Conservation (phyloP, 768 basidiomycete species). For the Sporobolomyces phaffii region DNA sequence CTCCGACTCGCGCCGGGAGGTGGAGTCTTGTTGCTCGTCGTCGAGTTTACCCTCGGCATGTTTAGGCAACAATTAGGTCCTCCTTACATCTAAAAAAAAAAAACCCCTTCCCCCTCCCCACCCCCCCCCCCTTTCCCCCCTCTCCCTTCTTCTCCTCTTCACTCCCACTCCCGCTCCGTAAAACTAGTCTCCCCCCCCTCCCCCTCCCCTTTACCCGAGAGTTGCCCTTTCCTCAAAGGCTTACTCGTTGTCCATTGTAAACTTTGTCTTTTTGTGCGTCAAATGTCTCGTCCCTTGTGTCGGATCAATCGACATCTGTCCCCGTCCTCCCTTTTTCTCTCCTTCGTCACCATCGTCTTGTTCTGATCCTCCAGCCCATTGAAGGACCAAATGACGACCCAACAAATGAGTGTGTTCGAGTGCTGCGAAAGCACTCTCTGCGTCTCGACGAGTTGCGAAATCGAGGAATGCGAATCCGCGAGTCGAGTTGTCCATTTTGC, state of each 20-base stretch:
- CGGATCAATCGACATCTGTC: neutral
- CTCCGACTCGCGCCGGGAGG: conserved; percentile 91
- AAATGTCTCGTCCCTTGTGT: neutral
- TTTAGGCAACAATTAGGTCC: conserved; percentile 66
- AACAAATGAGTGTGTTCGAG: conserved; percentile 91
- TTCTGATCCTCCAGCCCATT: conserved; percentile 86
- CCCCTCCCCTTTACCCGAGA: no score
- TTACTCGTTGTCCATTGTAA: conserved; percentile 7
- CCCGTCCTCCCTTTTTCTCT: conserved; percentile 32
- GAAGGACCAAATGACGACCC: conserved; percentile 85
- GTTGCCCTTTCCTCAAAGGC: no score
- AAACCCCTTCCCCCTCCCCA: no score
- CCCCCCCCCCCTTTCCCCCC: no score
- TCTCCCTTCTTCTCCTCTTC: no score
- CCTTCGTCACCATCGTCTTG: conserved; percentile 63
- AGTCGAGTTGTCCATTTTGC: conserved; percentile 78
- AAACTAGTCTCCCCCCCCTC: no score
- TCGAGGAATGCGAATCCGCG: conserved; percentile 97
- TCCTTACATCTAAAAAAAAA: conserved; percentile 52
- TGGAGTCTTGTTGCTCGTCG: conserved; percentile 87
- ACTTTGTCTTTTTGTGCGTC: conserved; percentile 9
- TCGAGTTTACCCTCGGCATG: conserved; percentile 71
- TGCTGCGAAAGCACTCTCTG: conserved; percentile 76
- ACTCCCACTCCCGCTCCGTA: no score
- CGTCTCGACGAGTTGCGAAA: conserved; percentile 81